Evolutionary conservation across 495 filamentous ascomycete species (phyloP).

Genomic region (Lasiosphaeria ovina): DNA sequence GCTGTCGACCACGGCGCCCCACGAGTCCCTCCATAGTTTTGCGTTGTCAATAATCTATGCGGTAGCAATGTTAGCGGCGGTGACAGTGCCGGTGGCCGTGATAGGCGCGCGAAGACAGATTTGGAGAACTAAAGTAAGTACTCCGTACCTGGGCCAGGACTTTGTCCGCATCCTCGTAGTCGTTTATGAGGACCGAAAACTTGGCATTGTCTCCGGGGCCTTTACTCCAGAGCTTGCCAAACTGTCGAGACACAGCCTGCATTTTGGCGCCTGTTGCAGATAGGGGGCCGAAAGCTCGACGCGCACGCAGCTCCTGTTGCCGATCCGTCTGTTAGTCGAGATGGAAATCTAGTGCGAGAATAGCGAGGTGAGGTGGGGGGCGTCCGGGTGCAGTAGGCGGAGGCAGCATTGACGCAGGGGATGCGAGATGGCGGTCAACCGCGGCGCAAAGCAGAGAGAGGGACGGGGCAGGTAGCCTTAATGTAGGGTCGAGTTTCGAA

Average conservation of each 20-base stretch:
- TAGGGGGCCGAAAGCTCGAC: not conserved
- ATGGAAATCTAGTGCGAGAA: not conserved
- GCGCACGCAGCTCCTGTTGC: not conserved
- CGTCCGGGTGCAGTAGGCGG: not conserved
- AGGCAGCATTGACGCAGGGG: not conserved
- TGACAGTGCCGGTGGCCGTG: not conserved
- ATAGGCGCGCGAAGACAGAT: not conserved
- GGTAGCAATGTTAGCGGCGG: conserved; percentile 14
- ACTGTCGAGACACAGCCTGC: conserved; percentile 75
- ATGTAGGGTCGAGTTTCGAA: too few relatives aligned
- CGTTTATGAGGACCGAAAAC: conserved; percentile 71
- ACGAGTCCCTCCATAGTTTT: conserved; percentile 81
- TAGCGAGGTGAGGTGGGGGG: not conserved
- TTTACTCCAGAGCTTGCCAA: conserved; percentile 68
- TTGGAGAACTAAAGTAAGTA: not conserved
- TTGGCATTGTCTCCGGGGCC: conserved; percentile 74
- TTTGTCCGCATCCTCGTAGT: conserved; percentile 82
- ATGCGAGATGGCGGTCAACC: conserved; percentile 1
- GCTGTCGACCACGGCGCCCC: conserved; percentile 69
- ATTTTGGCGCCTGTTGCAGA: conserved; percentile 47
- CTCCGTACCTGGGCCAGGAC: conserved; percentile 66
- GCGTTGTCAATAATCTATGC: conserved; percentile 76
- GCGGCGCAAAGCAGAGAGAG: not conserved
- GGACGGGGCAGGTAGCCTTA: not conserved
- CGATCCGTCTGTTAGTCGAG: not conserved